A percentile compares a stretch with the other conserved stretches of the same genome.
Conservation (phyloP, 768 basidiomycete species). For the Termitomyces sp. region DNA sequence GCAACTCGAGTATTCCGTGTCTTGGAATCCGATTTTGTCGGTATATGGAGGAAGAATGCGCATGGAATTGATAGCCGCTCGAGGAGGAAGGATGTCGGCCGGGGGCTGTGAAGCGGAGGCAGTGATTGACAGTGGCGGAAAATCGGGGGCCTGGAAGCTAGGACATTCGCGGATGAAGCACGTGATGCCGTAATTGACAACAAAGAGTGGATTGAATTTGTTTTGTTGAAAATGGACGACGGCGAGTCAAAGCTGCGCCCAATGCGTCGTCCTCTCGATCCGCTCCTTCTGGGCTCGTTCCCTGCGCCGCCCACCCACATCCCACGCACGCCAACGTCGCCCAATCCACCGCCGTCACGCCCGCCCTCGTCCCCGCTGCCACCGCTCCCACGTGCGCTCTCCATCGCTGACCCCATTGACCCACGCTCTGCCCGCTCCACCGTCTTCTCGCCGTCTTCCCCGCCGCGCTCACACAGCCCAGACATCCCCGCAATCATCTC, state of each 20-base stretch:
- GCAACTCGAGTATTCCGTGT: too few relatives aligned
- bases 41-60: too few relatives aligned
- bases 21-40: too few relatives aligned
- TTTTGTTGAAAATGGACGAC: background rate
- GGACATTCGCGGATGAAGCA: too few relatives aligned
- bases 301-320: slow-evolving; percentile 39
- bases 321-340: slow-evolving; percentile 23
- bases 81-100: too few relatives aligned
- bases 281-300: slow-evolving; percentile 32
- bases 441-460: background rate
- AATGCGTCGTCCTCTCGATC: slow-evolving; percentile 9
- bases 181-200: background rate
- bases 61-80: too few relatives aligned
- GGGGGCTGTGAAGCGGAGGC: too few relatives aligned
- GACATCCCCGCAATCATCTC: slow-evolving; percentile 22
- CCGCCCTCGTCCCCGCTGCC: slow-evolving; percentile 60
- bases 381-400: slow-evolving; percentile 39
- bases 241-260: too few relatives aligned
- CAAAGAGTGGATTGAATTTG: background rate
- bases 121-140: too few relatives aligned
- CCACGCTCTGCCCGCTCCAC: slow-evolving; percentile 40
- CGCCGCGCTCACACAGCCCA: slow-evolving; percentile 16
- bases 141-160: too few relatives aligned
- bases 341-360: slow-evolving; percentile 49
- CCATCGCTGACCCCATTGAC: background rate